phyloP scores from a whole-genome alignment of 2,329 filamentous ascomycete genomes.

The Botrytis sinoallii region DNA sequence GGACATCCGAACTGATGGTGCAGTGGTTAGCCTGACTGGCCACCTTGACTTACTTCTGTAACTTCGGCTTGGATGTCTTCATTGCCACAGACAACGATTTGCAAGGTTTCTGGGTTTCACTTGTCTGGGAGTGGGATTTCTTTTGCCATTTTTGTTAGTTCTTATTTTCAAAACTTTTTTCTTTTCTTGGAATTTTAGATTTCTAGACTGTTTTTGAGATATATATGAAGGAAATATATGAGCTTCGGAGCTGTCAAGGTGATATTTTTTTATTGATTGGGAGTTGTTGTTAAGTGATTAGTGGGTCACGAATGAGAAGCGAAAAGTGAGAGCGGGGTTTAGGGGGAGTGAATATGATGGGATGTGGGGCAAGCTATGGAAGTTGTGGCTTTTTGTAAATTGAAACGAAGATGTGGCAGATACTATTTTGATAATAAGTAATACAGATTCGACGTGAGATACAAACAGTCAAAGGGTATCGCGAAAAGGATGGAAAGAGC shows the following conservation, averaged over 20 bases:
- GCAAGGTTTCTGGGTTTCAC: slow-evolving; percentile 1
- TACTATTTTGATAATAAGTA: too few relatives aligned
- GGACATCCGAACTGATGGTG: neutral
- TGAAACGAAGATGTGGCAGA: neutral
- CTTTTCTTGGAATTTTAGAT: neutral
- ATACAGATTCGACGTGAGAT: neutral
- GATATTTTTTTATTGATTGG: neutral
- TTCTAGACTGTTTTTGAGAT: neutral
- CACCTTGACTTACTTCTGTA: neutral
- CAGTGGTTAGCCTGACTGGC: neutral
- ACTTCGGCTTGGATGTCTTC: neutral
- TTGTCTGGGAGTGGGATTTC: neutral
- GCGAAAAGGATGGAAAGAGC: neutral
- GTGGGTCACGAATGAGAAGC: neutral
- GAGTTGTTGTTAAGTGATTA: neutral
- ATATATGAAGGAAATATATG: accelerated
- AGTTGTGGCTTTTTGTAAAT: neutral
- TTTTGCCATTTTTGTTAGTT: neutral
- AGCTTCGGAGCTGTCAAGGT: accelerated
- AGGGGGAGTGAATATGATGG: neutral
- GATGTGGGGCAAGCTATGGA: neutral
- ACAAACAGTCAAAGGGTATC: neutral
- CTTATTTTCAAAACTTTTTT: neutral
- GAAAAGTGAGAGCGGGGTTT: neutral
- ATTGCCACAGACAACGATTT: slow-evolving; percentile 5